These are phyloP conservation scores for Penicillium sp. DNA, from an alignment of 2,329 filamentous ascomycete genomes.

Conservation along the genomic window DNA sequence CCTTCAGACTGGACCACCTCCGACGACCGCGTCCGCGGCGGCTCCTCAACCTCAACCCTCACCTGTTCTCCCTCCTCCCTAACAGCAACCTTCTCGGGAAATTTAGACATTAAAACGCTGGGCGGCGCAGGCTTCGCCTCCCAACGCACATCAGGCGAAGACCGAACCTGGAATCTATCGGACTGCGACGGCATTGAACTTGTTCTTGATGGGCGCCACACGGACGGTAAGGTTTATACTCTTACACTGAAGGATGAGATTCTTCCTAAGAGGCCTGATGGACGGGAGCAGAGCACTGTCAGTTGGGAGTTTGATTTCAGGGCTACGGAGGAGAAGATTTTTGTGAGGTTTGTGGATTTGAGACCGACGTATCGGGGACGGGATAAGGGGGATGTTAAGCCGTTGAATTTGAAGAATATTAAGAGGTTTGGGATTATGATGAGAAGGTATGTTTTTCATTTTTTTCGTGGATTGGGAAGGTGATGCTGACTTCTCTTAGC, in stretches of 20 bases:
- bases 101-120: conserved; percentile 71
- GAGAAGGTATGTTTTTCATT: conserved; percentile 61
- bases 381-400: conserved; percentile 57
- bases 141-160: conserved; percentile 65
- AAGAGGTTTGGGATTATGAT: conserved; percentile 76
- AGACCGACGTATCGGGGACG: conserved; percentile 73
- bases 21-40: conserved; percentile 77
- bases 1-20: conserved; percentile 63
- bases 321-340: conserved; percentile 43
- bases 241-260: conserved; percentile 73
- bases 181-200: conserved; percentile 63
- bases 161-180: conserved; percentile 64
- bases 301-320: conserved; percentile 74
- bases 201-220: conserved; percentile 39
- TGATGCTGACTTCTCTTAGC: conserved; percentile 44
- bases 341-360: conserved; percentile 65
- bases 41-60: conserved; percentile 62
- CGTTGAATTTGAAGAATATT: conserved; percentile 61
- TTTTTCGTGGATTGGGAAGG: neutral
- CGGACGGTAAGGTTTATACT: conserved; percentile 69
- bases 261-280: conserved; percentile 56
- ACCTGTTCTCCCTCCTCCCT: conserved; percentile 33
- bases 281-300: conserved; percentile 69
- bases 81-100: conserved; percentile 62
- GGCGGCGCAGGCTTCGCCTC: conserved; percentile 82